A percentile compares a stretch with the other conserved stretches of the same genome.
These are phyloP conservation scores for Megacollybia platyphylla DNA, from an alignment of 1,284 basidiomycete species.

Conservation along the genomic window DNA sequence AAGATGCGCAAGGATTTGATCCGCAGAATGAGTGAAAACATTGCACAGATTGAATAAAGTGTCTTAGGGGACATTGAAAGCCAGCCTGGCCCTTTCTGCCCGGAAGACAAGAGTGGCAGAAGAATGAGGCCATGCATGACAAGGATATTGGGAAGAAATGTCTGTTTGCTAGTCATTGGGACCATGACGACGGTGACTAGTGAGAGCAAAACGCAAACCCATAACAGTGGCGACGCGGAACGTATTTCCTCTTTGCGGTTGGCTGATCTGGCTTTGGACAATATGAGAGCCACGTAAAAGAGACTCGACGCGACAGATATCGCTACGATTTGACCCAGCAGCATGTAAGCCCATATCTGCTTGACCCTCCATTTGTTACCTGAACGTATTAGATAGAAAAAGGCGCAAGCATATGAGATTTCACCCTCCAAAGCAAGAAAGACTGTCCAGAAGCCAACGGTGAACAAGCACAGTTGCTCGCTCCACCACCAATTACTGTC, in stretches of 20 bases:
- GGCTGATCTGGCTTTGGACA: constrained; percentile 7
- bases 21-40: constrained; percentile 25
- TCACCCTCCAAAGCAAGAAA: constrained; percentile 46
- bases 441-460: constrained; percentile 50
- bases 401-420: background rate
- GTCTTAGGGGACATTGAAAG: constrained; percentile 14
- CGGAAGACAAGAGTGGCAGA: constrained; percentile 30
- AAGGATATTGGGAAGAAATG: constrained; percentile 50
- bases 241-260: background rate
- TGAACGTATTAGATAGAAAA: constrained; percentile 8
- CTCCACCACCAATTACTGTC: constrained; percentile 64
- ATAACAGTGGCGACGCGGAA: constrained; percentile 18
- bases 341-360: constrained; percentile 59
- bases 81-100: constrained; percentile 2
- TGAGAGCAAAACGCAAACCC: constrained; percentile 33
- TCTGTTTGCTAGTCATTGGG: constrained; percentile 32
- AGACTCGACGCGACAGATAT: constrained; percentile 59
- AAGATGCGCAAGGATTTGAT: constrained; percentile 17
- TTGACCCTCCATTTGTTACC: constrained; percentile 35
- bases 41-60: constrained; percentile 26
- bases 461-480: constrained; percentile 59
- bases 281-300: constrained; percentile 44
- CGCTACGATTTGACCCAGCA: constrained; percentile 54
- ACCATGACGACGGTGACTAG: constrained; percentile 33
- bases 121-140: constrained; percentile 51